phyloP scores from a whole-genome alignment of 2,329 filamentous ascomycete species.

The Botryotinia narcissicola region DNA sequence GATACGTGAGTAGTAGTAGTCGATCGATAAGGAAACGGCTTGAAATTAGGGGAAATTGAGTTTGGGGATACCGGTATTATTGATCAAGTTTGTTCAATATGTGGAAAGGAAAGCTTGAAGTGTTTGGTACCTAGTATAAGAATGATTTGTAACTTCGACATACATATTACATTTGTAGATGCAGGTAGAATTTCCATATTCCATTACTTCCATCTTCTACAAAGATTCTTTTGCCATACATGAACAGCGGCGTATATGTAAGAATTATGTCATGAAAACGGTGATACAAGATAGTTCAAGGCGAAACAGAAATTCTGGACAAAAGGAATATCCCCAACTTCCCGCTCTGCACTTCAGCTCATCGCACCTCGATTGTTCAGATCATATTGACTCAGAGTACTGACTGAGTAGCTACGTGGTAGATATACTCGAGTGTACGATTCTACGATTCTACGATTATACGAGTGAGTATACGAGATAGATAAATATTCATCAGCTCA shows the following conservation, averaged over 20 bases:
- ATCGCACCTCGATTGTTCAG: background rate
- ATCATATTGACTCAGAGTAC: background rate
- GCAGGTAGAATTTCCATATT: background rate
- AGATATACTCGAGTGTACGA: too few relatives aligned
- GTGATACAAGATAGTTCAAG: background rate
- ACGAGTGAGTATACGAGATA: background rate
- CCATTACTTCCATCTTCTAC: background rate
- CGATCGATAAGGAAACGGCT: background rate
- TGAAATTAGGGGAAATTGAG: background rate
- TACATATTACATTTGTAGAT: too few relatives aligned
- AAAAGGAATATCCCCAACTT: conserved; percentile 6
- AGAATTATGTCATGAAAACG: background rate
- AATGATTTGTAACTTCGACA: background rate
- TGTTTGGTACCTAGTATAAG: too few relatives aligned
- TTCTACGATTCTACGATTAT: too few relatives aligned
- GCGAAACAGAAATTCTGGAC: background rate
- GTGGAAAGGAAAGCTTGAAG: background rate
- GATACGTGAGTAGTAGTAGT: background rate
- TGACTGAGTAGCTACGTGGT: background rate
- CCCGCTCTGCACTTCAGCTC: conserved; percentile 2
- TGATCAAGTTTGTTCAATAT: background rate
- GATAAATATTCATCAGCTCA: background rate
- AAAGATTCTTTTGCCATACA: background rate
- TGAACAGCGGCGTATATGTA: background rate
- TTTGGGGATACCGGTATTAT: background rate